phyloP scores from a whole-genome alignment of 192 early-diverging fungal species.

The Coemansia sp. region DNA sequence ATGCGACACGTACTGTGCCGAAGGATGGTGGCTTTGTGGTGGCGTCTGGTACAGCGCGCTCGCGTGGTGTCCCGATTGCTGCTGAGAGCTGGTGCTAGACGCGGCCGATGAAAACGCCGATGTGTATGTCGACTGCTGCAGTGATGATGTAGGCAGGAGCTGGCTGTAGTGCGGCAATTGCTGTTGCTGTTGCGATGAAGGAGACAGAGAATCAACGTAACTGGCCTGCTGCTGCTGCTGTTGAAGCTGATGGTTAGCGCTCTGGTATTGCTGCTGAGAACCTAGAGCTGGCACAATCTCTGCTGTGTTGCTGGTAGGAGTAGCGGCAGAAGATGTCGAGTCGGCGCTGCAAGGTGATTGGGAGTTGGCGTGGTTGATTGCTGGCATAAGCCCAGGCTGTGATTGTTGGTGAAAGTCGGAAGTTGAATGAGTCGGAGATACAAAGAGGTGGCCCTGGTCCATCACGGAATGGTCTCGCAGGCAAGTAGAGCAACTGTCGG shows the following conservation, averaged over 20 bases:
- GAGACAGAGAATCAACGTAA: slow-evolving; percentile 15
- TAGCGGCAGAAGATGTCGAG: slow-evolving; percentile 26
- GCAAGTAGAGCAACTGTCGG: not conserved
- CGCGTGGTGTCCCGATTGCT: slow-evolving; percentile 10
- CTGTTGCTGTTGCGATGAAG: slow-evolving; percentile 16
- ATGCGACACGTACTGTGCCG: slow-evolving; percentile 52
- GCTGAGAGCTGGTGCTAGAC: slow-evolving; percentile 17
- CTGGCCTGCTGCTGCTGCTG: slow-evolving; percentile 19
- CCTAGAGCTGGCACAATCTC: slow-evolving; percentile 20
- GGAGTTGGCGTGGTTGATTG: slow-evolving; percentile 39
- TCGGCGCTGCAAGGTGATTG: slow-evolving; percentile 37
- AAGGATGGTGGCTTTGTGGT: slow-evolving; percentile 26
- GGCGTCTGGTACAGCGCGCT: slow-evolving; percentile 37
- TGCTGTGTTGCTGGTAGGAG: slow-evolving; percentile 17
- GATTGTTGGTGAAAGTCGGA: slow-evolving; percentile 26
- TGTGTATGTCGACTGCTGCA: slow-evolving; percentile 24
- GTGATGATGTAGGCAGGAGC: slow-evolving; percentile 26
- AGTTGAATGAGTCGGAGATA: slow-evolving; percentile 24
- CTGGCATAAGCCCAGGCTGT: slow-evolving; percentile 23
- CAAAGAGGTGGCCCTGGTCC: slow-evolving; percentile 47
- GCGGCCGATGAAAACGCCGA: slow-evolving; percentile 35
- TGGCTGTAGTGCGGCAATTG: slow-evolving; percentile 22
- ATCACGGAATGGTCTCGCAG: slow-evolving; percentile 14
- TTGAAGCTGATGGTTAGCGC: slow-evolving; percentile 19
- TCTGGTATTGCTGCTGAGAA: slow-evolving; percentile 14